Base-by-base conservation (phyloP, 1,139 yeast genomes). In the Lodderomyces theae region DNA sequence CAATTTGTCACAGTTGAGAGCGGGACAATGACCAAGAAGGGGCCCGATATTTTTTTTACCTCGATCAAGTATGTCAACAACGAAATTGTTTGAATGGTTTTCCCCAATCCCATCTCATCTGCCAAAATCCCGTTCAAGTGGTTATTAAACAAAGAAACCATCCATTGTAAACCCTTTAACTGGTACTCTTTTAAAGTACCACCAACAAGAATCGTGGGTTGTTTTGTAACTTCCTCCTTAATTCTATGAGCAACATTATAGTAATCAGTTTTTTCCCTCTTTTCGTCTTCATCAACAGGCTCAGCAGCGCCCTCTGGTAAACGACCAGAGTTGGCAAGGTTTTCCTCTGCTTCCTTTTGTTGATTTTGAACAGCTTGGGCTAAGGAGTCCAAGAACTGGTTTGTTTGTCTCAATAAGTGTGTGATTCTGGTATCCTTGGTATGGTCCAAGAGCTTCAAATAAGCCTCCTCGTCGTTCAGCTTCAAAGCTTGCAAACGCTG, bases 31-130 rank as follows among this genome's bases (percentile, higher is more conserved):
- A 86, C 88, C 53, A 86, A 71, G 53, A 82, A 84, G 17, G 88
- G 89, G 13, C 88, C 89, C 35, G 69, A 66, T 33, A 79, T 76
- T 44, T 79, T 72, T 52, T 86, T 90, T 92, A 66, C 86, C 52
- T 87, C 89, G 54, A 87, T 84, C 53, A 94, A 72, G 55, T 86
- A 84, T 1, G 97, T 89, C 49, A 92, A 61, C 57, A 92, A 89
- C 7, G 97, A 78, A 60, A 92, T 89, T 13, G 94, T 95, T 65
- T 92, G 97, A 58, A 95, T 86, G 0, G 97, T 92, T 60, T 92
- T 92, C 47, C 98, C 98, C 41, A 92, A 70, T 11, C 97, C 97
- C 97, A 90, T 89, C 63, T 94, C 99, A 66, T 94, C 97, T 5
- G 97, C 97, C 45, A 90, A 69, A 48, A 90, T 90, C 69, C 97